Percentiles rank a stretch among this genome's conserved stretches.
Evolutionary conservation across 257 asterid species (phyloP).

Genomic region (Vinca minor): DNA sequence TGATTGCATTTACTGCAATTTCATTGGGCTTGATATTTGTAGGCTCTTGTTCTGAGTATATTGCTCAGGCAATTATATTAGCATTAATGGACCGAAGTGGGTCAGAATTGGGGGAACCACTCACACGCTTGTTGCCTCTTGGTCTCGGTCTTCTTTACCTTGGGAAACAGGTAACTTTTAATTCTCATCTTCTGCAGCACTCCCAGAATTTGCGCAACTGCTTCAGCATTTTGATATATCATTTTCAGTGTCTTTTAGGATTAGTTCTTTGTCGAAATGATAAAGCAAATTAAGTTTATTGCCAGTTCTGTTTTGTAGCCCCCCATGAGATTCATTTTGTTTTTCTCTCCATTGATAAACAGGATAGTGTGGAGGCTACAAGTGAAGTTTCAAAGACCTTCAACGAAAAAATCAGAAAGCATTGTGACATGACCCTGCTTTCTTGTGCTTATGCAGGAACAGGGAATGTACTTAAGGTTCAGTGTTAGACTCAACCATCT

Average conservation of each 20-base stretch:
- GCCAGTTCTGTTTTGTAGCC: not conserved
- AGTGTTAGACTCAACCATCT: slow-evolving; percentile 7
- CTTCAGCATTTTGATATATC: not conserved
- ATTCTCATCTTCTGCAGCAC: no score
- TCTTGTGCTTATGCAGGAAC: slow-evolving; percentile 99
- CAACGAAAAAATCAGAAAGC: slow-evolving; percentile 66
- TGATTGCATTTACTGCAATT: slow-evolving; percentile 82
- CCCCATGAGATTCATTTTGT: not conserved
- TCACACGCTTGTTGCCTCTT: slow-evolving; percentile 73
- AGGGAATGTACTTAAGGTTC: slow-evolving; percentile 89
- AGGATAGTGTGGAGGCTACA: slow-evolving; percentile 90
- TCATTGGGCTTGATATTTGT: slow-evolving; percentile 79
- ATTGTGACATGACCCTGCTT: slow-evolving; percentile 79
- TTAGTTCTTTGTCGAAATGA: not conserved
- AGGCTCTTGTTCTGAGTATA: slow-evolving; percentile 87
- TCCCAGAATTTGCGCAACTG: no score
- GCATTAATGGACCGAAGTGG: slow-evolving; percentile 88
- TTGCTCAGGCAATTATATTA: slow-evolving; percentile 79
- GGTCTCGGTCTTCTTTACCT: slow-evolving; percentile 94
- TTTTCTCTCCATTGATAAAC: slow-evolving; percentile 19
- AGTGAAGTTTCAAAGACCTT: slow-evolving; percentile 83
- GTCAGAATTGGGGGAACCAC: slow-evolving; percentile 76
- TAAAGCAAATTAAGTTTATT: not conserved
- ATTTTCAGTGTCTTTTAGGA: not conserved
- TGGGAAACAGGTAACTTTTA: slow-evolving; percentile 72